Conservation (phyloP, 371 early-diverging fungal genomes). For the Batrachochytrium dendrobatidis region DNA sequence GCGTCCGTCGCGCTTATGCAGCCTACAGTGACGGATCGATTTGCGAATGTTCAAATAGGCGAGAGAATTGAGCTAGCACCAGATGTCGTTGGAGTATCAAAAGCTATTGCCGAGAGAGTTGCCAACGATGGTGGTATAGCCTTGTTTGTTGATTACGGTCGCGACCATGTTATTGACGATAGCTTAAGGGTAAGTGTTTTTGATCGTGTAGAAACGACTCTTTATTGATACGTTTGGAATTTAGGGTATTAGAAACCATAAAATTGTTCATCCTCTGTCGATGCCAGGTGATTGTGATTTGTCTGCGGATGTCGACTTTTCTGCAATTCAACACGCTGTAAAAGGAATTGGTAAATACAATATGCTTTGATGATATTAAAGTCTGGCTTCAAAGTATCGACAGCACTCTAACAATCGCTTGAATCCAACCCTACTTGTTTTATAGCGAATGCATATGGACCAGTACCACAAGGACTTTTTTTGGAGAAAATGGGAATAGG, state of each 20-base stretch:
- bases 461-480: conserved; percentile 76
- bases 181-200: conserved; percentile 65
- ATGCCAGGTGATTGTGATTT: conserved; percentile 83
- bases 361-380: too few relatives aligned
- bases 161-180: conserved; percentile 65
- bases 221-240: not conserved
- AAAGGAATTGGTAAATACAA: conserved; percentile 39
- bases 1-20: conserved; percentile 50
- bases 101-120: conserved; percentile 58
- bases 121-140: conserved; percentile 63
- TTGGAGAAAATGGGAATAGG: conserved; percentile 80
- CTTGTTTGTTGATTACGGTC: conserved; percentile 86
- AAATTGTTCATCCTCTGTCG: conserved; percentile 67
- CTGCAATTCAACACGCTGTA: conserved; percentile 58
- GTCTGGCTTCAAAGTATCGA: too few relatives aligned
- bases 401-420: too few relatives aligned
- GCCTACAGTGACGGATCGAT: not conserved
- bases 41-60: conserved; percentile 35
- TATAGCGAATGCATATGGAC: conserved; percentile 60
- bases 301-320: conserved; percentile 90
- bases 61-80: conserved; percentile 80
- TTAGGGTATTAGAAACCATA: conserved; percentile 82
- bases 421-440: too few relatives aligned
- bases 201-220: too few relatives aligned
- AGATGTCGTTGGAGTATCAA: conserved; percentile 57